Base-by-base conservation (phyloP, 1,139 yeast genomes). In the Candida dubliniensis region DNA sequence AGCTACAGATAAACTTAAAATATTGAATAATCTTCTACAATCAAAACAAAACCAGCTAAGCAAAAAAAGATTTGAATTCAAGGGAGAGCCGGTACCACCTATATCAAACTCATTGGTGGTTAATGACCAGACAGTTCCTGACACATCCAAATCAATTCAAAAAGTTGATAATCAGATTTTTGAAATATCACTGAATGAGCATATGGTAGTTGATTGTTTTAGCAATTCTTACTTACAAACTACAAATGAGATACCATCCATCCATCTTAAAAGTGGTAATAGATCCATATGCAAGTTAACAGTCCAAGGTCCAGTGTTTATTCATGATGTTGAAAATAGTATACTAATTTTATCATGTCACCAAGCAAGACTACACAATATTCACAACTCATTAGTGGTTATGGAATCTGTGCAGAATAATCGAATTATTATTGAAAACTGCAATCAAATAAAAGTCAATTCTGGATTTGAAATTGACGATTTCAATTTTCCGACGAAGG, bases 321-420 rank as follows among this genome's bases (percentile, higher is more conserved):
- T 37, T 15, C 40, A 37, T n/a, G 56, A 63, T 27, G 40, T 67
- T 9, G 14, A 36, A 2, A 45, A 66, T 12, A 54, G 61, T 40
- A 52, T 58, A 2, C 41, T 74, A 8, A 43, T 61, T 4, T 48
- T 68, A 3, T 42, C 52, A 12, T 65, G 76, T 44, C 78, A 74
- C 47, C 79, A 74, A 48, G 55, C 69, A 35, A 51, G 79, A 27
- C 52, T 74, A n/a, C 77, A 72, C 49, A 53, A 63, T 40, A 46
- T 64, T 2, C 36, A 38, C 2, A 47, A 61, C 32, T 55, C 65
- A 25, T 44, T 51, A 1, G 43, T 73, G 0, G 24, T 46, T 3
- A 40, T 61, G 2, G 55, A 56, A 0, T 48, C 55, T 1, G 63
- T 63, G 2, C 49, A 50, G 4, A 64, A 61, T 31, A 54, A 61